Evolutionary conservation across 2,329 filamentous ascomycete species (phyloP), one percentile per base, ranked within the genome.

Genomic region (Cladosporium sp.): DNA sequence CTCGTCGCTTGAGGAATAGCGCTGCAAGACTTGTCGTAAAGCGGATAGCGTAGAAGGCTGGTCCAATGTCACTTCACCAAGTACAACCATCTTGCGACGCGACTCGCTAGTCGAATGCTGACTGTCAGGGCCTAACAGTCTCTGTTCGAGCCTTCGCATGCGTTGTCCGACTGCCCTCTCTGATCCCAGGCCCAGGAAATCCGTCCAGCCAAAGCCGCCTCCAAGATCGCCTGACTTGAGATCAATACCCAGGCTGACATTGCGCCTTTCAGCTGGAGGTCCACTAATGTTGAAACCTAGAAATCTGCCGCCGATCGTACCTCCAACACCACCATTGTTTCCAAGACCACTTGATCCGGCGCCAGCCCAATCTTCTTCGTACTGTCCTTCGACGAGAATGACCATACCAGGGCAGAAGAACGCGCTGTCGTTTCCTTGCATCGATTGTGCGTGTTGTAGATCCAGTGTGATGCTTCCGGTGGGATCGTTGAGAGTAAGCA

Each of bases 381-480:
- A 99, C n/a, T 93, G 86, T 6, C 94, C 94, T 67, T 99, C 94
- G 0, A 97, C 85, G 0, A 99, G 81, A 3, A 97, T 89, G 48
- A 99, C 89, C 91, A 97, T 97, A 3, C 95, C 95, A 0, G 94
- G 92, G 4, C 88, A 86, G 69, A 97, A 97, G 88, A 91, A 99
- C 3, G 90, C 88, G 68, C 93, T 87, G 60, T 91, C 86, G 19
- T 65, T 52, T n/a, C 65, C 69, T 0, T 92, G 92, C 56, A 97
- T 87, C 13, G 89, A 85, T 20, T 86, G 85, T 0, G 93, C 90
- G 67, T 93, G 88, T 19, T 85, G 83, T 10, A 97, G 75, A 64
- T 97, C 91, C 1, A 99, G 78, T 2, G 84, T 81, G 65, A 99
- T 96, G 53, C 89, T 93, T 17, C 93, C 94, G 0, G 91, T 93